phyloP scores from a whole-genome alignment of 2,329 filamentous ascomycete genomes.

The Paecilomyces formosus region DNA sequence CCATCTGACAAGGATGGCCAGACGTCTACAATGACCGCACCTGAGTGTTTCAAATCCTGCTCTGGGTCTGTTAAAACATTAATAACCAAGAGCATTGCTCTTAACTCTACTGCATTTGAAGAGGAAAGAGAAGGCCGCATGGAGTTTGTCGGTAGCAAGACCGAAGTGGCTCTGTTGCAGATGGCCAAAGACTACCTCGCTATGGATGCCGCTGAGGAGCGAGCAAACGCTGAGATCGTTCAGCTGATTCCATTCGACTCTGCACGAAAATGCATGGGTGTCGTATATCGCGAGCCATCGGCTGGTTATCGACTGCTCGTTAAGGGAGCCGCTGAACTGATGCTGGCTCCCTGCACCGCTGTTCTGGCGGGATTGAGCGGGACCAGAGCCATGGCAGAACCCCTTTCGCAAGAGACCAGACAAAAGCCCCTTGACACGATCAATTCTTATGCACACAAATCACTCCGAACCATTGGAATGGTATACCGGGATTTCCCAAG shows the following conservation, averaged over 20 bases:
- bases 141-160: constrained; percentile 70
- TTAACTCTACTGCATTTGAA: constrained; percentile 66
- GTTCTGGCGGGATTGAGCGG: constrained; percentile 21
- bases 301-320: constrained; percentile 39
- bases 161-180: constrained; percentile 65
- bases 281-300: constrained; percentile 33
- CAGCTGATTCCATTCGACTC: constrained; percentile 73
- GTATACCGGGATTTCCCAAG: constrained; percentile 65
- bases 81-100: constrained; percentile 34
- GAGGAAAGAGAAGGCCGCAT: constrained; percentile 60
- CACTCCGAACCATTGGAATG: constrained; percentile 67
- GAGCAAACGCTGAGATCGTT: constrained; percentile 51
- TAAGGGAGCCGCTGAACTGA: constrained; percentile 43
- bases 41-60: constrained; percentile 23
- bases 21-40: constrained; percentile 11
- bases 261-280: constrained; percentile 58
- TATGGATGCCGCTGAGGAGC: constrained; percentile 60
- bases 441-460: constrained; percentile 42
- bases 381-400: constrained; percentile 14
- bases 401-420: constrained; percentile 18
- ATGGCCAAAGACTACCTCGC: constrained; percentile 60
- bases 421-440: constrained; percentile 26
- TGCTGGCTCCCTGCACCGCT: constrained; percentile 30
- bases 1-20: constrained; percentile 10
- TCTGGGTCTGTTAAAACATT: constrained; percentile 26